These are phyloP conservation scores for Rhynchosporium graminicola DNA, from an alignment of 2,329 filamentous ascomycete species.

Conservation along the genomic window DNA sequence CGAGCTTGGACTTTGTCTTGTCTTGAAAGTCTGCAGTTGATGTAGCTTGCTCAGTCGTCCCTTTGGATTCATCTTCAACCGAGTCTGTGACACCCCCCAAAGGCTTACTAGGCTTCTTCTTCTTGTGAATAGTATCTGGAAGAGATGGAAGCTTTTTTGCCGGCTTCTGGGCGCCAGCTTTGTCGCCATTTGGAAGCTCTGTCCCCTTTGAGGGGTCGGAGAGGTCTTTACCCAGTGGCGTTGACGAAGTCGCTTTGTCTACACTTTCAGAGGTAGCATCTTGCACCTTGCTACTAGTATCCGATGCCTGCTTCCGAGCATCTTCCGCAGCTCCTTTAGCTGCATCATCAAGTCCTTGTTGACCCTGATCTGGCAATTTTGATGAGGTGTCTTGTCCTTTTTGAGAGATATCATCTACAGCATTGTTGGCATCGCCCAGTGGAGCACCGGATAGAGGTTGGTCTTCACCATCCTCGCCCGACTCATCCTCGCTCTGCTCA, in stretches of 20 bases:
- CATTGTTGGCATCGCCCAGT: slow-evolving; percentile 16
- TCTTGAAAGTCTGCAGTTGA: slow-evolving; percentile 15
- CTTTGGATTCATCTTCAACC: slow-evolving; percentile 7
- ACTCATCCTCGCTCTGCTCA: slow-evolving; percentile 20
- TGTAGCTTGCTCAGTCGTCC: slow-evolving; percentile 13
- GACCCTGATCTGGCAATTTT: slow-evolving; percentile 5
- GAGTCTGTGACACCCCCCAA: slow-evolving; percentile 18
- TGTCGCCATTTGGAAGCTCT: background rate
- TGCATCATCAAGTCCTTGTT: slow-evolving; percentile 7
- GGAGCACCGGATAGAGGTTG: slow-evolving; percentile 8
- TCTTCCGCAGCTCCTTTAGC: slow-evolving; percentile 6
- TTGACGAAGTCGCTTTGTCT: slow-evolving; percentile 18
- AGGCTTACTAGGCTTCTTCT: slow-evolving; percentile 12
- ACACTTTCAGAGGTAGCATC: slow-evolving; percentile 12
- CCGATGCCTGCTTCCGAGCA: slow-evolving; percentile 15
- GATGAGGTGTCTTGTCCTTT: slow-evolving; percentile 13
- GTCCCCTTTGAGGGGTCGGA: slow-evolving; percentile 7
- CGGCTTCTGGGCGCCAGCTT: slow-evolving; percentile 4
- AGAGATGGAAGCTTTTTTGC: slow-evolving; percentile 6
- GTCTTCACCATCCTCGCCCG: slow-evolving; percentile 15
- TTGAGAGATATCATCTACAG: slow-evolving; percentile 1
- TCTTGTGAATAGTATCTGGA: slow-evolving; percentile 5
- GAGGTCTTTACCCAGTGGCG: slow-evolving; percentile 3
- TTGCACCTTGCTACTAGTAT: slow-evolving; percentile 10
- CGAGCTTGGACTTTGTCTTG: slow-evolving; percentile 16